A percentile compares a stretch with the other conserved stretches of the same genome.
Conservation (phyloP, 1,284 basidiomycete genomes). For the Thecaphora frezii region DNA sequence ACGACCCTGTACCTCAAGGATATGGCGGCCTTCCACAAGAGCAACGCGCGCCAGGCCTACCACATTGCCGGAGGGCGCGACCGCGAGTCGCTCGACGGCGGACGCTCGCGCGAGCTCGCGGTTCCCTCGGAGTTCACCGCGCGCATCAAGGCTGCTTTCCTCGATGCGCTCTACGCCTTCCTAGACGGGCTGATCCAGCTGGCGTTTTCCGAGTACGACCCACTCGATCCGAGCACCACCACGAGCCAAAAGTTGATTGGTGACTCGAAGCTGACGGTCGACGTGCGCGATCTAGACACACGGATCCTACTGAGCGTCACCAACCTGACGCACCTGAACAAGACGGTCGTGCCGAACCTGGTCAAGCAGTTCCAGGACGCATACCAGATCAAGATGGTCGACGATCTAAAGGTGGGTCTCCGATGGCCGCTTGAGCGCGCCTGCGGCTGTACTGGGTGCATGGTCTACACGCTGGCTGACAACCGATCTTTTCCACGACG, state of each 20-base stretch:
- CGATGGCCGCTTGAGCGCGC: too few species aligned
- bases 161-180: constrained; percentile 84
- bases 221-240: constrained; percentile 39
- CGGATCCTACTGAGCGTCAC: constrained; percentile 85
- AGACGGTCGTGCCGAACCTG: constrained; percentile 74
- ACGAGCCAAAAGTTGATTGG: constrained; percentile 34
- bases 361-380: constrained; percentile 76
- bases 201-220: constrained; percentile 65
- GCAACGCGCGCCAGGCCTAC: constrained; percentile 76
- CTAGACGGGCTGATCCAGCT: constrained; percentile 85
- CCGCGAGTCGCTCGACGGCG: background rate
- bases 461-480: too few species aligned
- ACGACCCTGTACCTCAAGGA: constrained; percentile 68
- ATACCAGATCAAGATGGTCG: constrained; percentile 73
- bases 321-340: constrained; percentile 78
- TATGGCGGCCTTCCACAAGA: constrained; percentile 80
- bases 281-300: constrained; percentile 65
- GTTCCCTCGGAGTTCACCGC: constrained; percentile 48
- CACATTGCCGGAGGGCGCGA: constrained; percentile 76
- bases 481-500: too few species aligned
- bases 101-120: constrained; percentile 17
- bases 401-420: constrained; percentile 67
- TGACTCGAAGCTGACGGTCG: constrained; percentile 34
- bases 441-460: too few species aligned
- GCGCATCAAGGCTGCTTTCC: constrained; percentile 81